phyloP scores from a whole-genome alignment of 495 filamentous ascomycete species.

The Clavariopsis aquatica region DNA sequence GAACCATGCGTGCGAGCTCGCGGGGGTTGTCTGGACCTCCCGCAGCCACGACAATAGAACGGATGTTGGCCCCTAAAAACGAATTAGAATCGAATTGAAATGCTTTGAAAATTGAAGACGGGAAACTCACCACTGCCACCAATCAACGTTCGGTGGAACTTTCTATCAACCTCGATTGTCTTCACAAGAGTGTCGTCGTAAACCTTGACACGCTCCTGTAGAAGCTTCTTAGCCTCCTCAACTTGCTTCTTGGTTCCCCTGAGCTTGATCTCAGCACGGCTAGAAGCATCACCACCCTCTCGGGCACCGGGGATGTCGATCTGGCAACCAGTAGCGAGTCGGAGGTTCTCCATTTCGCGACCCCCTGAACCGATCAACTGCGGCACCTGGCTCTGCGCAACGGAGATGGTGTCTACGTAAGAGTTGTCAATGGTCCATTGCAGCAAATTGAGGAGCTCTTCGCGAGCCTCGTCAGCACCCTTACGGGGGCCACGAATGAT shows the following conservation, averaged over 20 bases:
- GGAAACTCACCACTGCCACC: constrained; percentile 73
- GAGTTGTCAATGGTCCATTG: constrained; percentile 88
- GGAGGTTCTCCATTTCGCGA: constrained; percentile 84
- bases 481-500: constrained; percentile 85
- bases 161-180: constrained; percentile 84
- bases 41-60: constrained; percentile 80
- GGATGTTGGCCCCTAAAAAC: constrained; percentile 75
- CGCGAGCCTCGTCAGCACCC: constrained; percentile 85
- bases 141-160: constrained; percentile 88
- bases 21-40: constrained; percentile 84
- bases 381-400: constrained; percentile 84
- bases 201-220: constrained; percentile 77
- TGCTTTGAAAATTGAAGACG: constrained; percentile 16
- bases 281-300: constrained; percentile 61
- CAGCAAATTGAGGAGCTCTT: constrained; percentile 81
- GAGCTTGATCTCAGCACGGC: constrained; percentile 78
- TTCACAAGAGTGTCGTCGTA: constrained; percentile 85
- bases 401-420: constrained; percentile 71
- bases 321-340: constrained; percentile 75
- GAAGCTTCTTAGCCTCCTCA: constrained; percentile 80
- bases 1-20: constrained; percentile 79
- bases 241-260: constrained; percentile 90
- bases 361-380: constrained; percentile 88
- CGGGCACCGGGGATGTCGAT: constrained; percentile 82
- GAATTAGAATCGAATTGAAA: constrained; percentile 43